Base-by-base conservation (phyloP, 768 basidiomycete genomes). In the Pleurotus sapidus region DNA sequence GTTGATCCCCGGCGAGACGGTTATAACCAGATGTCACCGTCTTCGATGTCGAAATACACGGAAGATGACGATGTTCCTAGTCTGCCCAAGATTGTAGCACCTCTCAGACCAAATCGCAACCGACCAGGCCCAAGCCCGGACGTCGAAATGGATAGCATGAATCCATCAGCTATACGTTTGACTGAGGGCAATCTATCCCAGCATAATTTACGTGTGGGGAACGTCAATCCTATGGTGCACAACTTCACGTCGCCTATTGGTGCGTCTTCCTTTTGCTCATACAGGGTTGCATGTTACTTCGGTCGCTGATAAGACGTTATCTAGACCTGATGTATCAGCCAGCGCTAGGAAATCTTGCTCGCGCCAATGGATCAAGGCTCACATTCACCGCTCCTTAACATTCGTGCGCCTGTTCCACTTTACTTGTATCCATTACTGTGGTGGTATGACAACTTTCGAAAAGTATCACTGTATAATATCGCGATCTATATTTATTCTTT, bases 181-280 rank as follows among this genome's bases (percentile, higher is more conserved):
- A 78, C 76, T 38, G 78, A 82, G 63, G 67, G 64, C 42, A 80
- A 79, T 63, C 59, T 83, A 25, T 72, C 75, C 7, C 70, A 72
- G 57, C 81, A 77, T 53, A 77, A 77, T 60, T 50, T 71, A 56
- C 64, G 68, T 24, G 53, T 60, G 24, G 69, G 70, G 24, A 74
- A 69, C 55, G 57, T 78, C 55, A 79, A 84, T 60, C 80, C 77
- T 42, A 69, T 87, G 70, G 77, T 89, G 49, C 75, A 83, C 60
- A 81, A 83, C 60, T 90, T 83, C 72, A 86, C 79, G 45, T 88
- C 86, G 20, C 88, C 88, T 1, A 85, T 90, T 53, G 84, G 88
- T 89, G 59, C 17, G 76, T 70, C 9, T 27, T 48, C 18, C 30
- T 34, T 34, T 11, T 34, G 30, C 11, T 9, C 30, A 34, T 34